Conservation (phyloP, 208 protist species). For the Wallacemonas sp. region DNA sequence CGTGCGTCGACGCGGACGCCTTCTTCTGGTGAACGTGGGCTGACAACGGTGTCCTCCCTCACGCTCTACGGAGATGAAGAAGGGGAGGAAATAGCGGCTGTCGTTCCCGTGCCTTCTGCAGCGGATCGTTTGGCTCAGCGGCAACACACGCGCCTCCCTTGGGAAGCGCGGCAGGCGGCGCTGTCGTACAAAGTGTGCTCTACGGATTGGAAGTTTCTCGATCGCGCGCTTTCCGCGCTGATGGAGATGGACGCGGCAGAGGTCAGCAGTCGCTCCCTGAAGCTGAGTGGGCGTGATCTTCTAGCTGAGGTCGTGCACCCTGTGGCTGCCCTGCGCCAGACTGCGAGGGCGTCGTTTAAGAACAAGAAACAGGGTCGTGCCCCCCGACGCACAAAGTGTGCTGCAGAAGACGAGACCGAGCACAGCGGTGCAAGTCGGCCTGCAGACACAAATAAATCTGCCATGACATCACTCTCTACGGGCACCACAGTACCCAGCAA, state of each 20-base stretch:
- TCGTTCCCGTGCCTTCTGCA: not conserved
- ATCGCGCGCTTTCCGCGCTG: slow-evolving; percentile 45
- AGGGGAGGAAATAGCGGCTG: slow-evolving; percentile 8
- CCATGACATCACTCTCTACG: too few relatives aligned
- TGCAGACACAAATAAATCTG: too few relatives aligned
- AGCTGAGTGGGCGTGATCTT: slow-evolving; percentile 43
- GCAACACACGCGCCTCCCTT: slow-evolving; percentile 46
- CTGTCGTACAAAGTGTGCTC: slow-evolving; percentile 47
- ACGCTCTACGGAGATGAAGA: not conserved
- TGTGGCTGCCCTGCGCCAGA: slow-evolving; percentile 20
- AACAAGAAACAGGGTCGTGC: too few relatives aligned
- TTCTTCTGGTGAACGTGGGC: too few relatives aligned
- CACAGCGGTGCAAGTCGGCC: too few relatives aligned
- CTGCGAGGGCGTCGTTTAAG: not conserved
- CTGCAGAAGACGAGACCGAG: too few relatives aligned
- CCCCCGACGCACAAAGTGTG: too few relatives aligned
- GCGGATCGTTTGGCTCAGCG: not conserved
- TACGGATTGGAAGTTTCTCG: slow-evolving; percentile 58
- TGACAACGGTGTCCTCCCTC: too few relatives aligned
- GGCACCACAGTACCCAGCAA: too few relatives aligned
- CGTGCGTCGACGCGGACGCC: too few relatives aligned
- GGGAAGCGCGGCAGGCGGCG: slow-evolving; percentile 57
- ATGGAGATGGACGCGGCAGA: slow-evolving; percentile 34
- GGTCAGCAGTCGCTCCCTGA: slow-evolving; percentile 35
- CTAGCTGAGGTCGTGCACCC: slow-evolving; percentile 62